Base-by-base conservation (phyloP, 495 filamentous ascomycete species). In the Bacidia gigantensis region DNA sequence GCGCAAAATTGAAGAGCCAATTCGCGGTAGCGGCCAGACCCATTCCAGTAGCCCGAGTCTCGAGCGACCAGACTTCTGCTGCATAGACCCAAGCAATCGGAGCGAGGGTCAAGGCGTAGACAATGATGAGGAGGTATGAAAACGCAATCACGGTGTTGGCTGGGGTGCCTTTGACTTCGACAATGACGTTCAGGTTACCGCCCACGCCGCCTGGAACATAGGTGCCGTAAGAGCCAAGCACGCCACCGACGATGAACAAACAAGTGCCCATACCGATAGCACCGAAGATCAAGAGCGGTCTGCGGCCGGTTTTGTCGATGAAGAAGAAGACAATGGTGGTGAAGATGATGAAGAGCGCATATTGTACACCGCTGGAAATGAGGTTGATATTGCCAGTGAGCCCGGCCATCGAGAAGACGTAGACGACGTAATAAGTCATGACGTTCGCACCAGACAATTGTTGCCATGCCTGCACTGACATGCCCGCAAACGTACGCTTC, bases 1-100 rank as follows among this genome's bases (percentile, higher is more conserved):
- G 64, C 0, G 81, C 82, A 58, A 85, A 85, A 69, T 85, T 86
- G 72, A 85, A 87, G 14, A 84, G 71, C 83, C 83, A 86, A 65
- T 89, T 87, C 2, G 76, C 77, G 22, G 80, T 70, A 0, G 82
- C 76, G 0, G 82, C 77, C 21, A 86, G 67, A 20, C 74, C 77
- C 69, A 86, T 84, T 12, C 83, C 84, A 26, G 76, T 81, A 12
- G 82, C 84, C 17, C 84, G 78, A 14, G 81, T 86, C 59, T 84
- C 82, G 10, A 87, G 71, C 0, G 80, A 80, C 75, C 82, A 87
- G 2, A 87, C 78, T 67, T 89, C 83, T 18, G 84, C 75, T 0
- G 81, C 78, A 65, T 89, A 87, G 52, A 87, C 74, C 83, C 84
- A 87, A 12, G 72, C 82, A 1, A 80, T 72, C 2, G 81, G 82